These are phyloP conservation scores for barrel medic (Medicago truncatula) DNA, from an alignment of 306 rosid genomes.

Conservation along the genomic window MtrunA17r5.0-ANR NC_053045.1:62348001-62348500, in stretches of 20 bases:
- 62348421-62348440: conserved; percentile 96
- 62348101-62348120: background rate
- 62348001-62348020: background rate
- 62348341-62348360: conserved; percentile 20
- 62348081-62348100: background rate
- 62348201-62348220: background rate
- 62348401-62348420: conserved; percentile 65
- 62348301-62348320: conserved; percentile 32
- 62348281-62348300: background rate
- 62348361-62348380: conserved; percentile 24
- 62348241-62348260: background rate
- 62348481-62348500: conserved; percentile 89
- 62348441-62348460: conserved; percentile 91
- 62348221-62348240: background rate
- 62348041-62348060: background rate
- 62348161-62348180: background rate
- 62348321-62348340: conserved; percentile 30
- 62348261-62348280: background rate
- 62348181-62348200: conserved; percentile 4
- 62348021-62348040: background rate
- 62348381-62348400: conserved; percentile 38
- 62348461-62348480: conserved; percentile 91
- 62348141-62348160: background rate
- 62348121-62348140: background rate
- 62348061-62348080: background rate